Conservation (phyloP, 129 eudicot species). For the Logfia minima region DNA sequence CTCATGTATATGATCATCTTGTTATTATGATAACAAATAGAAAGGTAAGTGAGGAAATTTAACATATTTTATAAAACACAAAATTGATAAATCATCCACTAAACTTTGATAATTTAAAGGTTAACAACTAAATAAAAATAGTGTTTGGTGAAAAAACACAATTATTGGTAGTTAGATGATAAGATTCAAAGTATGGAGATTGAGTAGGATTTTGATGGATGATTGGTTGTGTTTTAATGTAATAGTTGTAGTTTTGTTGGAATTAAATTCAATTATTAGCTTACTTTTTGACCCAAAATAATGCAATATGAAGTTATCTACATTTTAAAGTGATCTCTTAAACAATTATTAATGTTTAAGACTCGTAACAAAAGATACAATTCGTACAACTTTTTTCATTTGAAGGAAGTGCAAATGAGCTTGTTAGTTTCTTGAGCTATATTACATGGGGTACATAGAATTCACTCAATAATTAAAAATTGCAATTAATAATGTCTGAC, state of each 20-base stretch:
- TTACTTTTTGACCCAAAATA: conserved; percentile 26
- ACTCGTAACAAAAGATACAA: background rate
- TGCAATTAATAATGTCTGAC: conserved; percentile 7
- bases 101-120: background rate
- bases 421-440: too few relatives aligned
- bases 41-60: too few relatives aligned
- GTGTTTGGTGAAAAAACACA: conserved; percentile 28
- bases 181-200: conserved; percentile 27
- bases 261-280: conserved; percentile 28
- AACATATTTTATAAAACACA: background rate
- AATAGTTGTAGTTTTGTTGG: conserved; percentile 31
- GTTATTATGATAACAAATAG: too few relatives aligned
- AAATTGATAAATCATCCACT: background rate
- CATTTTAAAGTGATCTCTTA: too few relatives aligned
- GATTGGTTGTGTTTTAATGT: conserved; percentile 15
- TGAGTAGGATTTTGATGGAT: conserved; percentile 22
- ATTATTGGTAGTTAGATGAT: conserved; percentile 27
- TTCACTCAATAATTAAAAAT: background rate
- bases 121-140: background rate
- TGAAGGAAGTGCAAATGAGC: too few relatives aligned
- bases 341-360: too few relatives aligned
- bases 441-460: too few relatives aligned
- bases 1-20: too few relatives aligned
- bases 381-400: too few relatives aligned
- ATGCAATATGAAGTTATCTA: background rate